phyloP scores from a whole-genome alignment of 2,329 filamentous ascomycete genomes.

The Alternaria infectoria region DNA sequence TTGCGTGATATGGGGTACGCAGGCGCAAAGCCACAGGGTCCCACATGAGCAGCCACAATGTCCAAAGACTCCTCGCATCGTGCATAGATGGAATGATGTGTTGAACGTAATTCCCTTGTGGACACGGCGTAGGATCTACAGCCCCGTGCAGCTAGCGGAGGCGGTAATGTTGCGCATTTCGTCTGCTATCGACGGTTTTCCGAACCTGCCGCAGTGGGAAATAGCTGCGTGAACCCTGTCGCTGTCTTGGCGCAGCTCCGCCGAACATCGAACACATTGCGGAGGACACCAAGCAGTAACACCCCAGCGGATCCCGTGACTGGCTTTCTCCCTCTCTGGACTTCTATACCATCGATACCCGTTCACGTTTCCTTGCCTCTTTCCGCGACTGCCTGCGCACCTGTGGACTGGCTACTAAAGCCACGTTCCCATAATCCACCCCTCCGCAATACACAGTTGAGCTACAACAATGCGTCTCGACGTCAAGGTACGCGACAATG shows the following conservation, averaged over 20 bases:
- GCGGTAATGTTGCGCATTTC: constrained; percentile 29
- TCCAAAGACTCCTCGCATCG: not conserved
- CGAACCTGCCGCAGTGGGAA: constrained; percentile 28
- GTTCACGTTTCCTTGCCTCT: not conserved
- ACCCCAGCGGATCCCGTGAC: not conserved
- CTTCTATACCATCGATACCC: not conserved
- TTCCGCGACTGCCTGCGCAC: constrained; percentile 20
- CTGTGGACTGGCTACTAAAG: constrained; percentile 46
- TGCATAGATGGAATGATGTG: not conserved
- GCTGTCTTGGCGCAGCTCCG: constrained; percentile 34
- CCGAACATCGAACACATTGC: constrained; percentile 35
- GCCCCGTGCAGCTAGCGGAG: constrained; percentile 6
- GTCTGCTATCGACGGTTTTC: constrained; percentile 27
- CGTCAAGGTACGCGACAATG: constrained; percentile 49
- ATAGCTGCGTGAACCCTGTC: constrained; percentile 31
- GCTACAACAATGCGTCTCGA: constrained; percentile 52
- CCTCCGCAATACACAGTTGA: constrained; percentile 36
- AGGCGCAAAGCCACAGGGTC: not conserved
- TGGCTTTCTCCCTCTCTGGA: not conserved
- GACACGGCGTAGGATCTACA: not conserved
- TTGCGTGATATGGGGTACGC: not conserved
- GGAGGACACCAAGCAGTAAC: constrained; percentile 11
- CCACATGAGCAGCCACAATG: not conserved
- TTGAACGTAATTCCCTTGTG: not conserved
- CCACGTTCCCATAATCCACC: constrained; percentile 45